Conservation (phyloP, 1,139 yeast species). For the Blastobotrys arbuscula region DNA sequence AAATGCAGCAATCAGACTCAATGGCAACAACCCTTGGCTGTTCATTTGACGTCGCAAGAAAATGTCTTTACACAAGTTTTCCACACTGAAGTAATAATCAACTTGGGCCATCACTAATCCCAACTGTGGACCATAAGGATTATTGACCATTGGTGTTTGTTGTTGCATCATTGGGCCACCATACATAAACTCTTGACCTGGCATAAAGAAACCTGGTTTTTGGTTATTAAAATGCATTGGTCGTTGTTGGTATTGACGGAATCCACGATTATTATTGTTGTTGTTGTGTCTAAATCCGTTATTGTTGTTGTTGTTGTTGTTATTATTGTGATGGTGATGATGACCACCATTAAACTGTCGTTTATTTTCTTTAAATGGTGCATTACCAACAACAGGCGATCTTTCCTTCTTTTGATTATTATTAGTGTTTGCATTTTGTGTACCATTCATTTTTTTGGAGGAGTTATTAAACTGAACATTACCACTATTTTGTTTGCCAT, state of each 20-base stretch:
- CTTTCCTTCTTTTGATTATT: conserved; percentile 1
- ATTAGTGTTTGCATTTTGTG: not conserved
- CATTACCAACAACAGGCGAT: not conserved
- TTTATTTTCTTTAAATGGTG: not conserved
- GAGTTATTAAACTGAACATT: not conserved
- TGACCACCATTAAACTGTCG: conserved; percentile 1
- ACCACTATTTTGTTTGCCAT: conserved; percentile 4
- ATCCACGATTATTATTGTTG: conserved; percentile 11
- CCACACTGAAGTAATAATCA: conserved; percentile 84
- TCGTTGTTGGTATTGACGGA: conserved; percentile 9
- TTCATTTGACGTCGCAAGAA: conserved; percentile 78
- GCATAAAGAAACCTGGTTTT: conserved; percentile 18
- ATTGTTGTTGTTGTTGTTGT: conserved; percentile 4
- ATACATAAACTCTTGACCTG: conserved; percentile 19
- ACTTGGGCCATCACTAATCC: conserved; percentile 47
- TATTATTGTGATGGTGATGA: conserved; percentile 3
- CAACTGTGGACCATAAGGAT: conserved; percentile 28
- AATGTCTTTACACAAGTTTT: conserved; percentile 77
- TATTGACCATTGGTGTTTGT: conserved; percentile 15
- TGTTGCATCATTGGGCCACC: conserved; percentile 21
- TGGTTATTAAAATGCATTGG: conserved; percentile 23
- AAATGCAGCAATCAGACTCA: conserved; percentile 59
- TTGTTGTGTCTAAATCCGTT: conserved; percentile 6
- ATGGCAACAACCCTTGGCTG: conserved; percentile 63
- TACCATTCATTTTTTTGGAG: not conserved